Base-by-base conservation (phyloP, 2,329 filamentous ascomycete genomes). In the Juglanconis oblonga region DNA sequence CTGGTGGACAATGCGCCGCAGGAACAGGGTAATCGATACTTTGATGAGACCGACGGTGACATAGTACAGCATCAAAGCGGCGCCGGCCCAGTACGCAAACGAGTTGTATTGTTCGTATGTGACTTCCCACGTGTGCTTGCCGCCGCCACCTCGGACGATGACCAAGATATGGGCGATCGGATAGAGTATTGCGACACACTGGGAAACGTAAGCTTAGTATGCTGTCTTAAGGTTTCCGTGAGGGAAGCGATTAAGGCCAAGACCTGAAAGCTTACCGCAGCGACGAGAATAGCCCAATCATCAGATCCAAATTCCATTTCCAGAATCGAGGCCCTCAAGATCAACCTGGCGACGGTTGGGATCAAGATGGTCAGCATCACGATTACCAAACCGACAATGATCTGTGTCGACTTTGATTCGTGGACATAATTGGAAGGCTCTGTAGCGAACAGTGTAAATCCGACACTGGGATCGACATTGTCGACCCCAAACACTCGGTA, bases 21-120 rank as follows among this genome's bases (percentile, higher is more conserved):
- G 57, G 7, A 63, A 64, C 8, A 69, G 32, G 5, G 63, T 64
- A 38, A 69, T 68, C 10, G 67, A 67, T 14, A 67, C 55, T 56
- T 69, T 69, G 40, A 68, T 65, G 7, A 69, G 55, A 33, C 50
- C 51, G 17, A 54, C 57, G 14, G 51, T 35, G 33, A 58, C 29
- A 17, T 54, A 58, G 49, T 58, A 54, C 3, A 36, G 45, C 42
- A 49, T 44, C 10, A 47, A 42, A 2, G 51, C 44, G 11, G 54
- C 32, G 33, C 32, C 49, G 50, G 49, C 57, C 24, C 38, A 53
- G 32, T 53, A 54, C 36, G 17, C 40, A 35, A 58, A 58, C 17
- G n/a, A 31, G 31, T 54, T 24, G 7, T 61, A 61, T 9, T 61
- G 52, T 6, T 24, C 49, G 32, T 63, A 61, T 13, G 58, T 63